Conservation (phyloP, 352 stramenopile genomes). For the Thraustotheca clavata region DNA sequence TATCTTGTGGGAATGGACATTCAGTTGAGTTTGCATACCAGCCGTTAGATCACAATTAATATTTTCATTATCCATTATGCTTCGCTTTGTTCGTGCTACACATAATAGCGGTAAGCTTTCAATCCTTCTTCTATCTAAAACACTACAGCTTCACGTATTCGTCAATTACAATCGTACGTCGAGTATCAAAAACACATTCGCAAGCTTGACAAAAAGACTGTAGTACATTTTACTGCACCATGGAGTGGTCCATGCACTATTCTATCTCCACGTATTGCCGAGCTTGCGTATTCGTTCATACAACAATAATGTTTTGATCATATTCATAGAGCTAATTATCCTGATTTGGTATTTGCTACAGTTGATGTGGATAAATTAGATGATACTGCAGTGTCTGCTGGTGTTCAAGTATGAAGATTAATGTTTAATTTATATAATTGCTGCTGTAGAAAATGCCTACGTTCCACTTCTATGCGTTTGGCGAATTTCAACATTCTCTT, state of each 20-base stretch:
- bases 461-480: neutral
- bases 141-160: neutral
- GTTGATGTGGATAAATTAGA: neutral
- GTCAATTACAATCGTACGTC: neutral
- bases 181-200: neutral
- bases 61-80: no score
- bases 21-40: no score
- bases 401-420: neutral
- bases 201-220: neutral
- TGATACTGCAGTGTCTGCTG: neutral
- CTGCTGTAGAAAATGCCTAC: neutral
- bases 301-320: no score
- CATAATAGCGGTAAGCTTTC: no score
- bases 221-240: neutral
- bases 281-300: no score
- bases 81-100: no score
- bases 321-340: neutral
- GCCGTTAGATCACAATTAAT: no score
- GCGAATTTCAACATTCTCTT: neutral
- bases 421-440: neutral
- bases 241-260: neutral
- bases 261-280: neutral
- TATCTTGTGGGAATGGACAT: no score
- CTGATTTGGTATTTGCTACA: neutral
- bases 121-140: no score